Percentiles rank a stretch among this genome's conserved stretches.
These are phyloP conservation scores for Skeletonema menzelii DNA, from an alignment of 108 stramenopile genomes.

Conservation along the genomic window DNA sequence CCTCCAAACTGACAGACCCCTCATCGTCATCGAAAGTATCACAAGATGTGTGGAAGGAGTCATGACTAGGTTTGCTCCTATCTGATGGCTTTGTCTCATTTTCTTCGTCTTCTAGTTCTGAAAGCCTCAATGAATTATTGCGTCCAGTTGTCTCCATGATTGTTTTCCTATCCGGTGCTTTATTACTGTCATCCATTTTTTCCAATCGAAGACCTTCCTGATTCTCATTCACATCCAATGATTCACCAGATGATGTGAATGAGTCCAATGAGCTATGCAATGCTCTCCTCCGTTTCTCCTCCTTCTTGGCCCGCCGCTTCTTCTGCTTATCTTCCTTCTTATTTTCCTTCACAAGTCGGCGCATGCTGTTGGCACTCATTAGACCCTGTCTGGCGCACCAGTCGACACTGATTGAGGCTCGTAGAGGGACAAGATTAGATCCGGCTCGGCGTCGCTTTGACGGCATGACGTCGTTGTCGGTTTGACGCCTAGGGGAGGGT, in stretches of 20 bases:
- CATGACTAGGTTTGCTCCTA: not conserved
- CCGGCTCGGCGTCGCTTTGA: too few species aligned
- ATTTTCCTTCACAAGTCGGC: not conserved
- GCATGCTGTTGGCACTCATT: not conserved
- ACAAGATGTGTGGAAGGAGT: not conserved
- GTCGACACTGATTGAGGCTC: too few species aligned
- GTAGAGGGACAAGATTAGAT: too few species aligned
- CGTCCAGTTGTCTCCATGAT: not conserved
- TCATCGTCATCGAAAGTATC: not conserved
- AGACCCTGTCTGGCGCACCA: not conserved
- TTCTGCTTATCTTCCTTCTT: not conserved
- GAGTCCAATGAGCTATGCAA: not conserved
- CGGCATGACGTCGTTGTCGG: too few species aligned
- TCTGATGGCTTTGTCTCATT: not conserved
- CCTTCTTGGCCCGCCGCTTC: not conserved
- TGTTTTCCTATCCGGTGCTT: not conserved
- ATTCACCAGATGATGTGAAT: not conserved
- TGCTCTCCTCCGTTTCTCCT: not conserved
- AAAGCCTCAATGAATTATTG: not conserved
- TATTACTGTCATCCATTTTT: not conserved
- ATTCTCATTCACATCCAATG: not conserved
- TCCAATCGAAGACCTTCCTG: not conserved
- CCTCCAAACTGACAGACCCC: not conserved
- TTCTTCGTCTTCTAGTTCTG: not conserved
- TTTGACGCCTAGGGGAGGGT: too few species aligned